These are phyloP conservation scores for Diddensiella transvaalensis DNA, from an alignment of 805 yeast genomes.

Conservation along the genomic window DNA sequence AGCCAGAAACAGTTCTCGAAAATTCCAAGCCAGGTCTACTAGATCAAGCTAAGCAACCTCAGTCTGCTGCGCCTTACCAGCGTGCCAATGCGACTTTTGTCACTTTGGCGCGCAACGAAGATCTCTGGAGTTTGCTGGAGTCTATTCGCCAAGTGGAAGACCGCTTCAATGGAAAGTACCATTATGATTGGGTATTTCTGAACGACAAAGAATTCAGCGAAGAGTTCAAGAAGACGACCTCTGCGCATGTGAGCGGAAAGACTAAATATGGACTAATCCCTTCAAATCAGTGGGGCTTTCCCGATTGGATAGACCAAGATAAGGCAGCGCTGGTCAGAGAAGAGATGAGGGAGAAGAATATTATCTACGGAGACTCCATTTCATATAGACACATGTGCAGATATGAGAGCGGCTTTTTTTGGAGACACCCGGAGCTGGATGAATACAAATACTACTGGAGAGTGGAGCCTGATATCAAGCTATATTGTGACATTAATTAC, in stretches of 20 bases:
- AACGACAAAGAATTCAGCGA: slow-evolving; percentile 75
- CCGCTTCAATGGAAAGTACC: slow-evolving; percentile 68
- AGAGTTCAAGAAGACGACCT: slow-evolving; percentile 58
- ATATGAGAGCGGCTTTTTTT: slow-evolving; percentile 80
- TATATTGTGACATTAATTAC: slow-evolving; percentile 73
- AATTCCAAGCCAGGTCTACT: background rate
- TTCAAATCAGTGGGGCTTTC: slow-evolving; percentile 80
- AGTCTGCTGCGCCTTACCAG: slow-evolving; percentile 19
- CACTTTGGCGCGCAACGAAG: slow-evolving; percentile 66
- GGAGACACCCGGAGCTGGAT: slow-evolving; percentile 60
- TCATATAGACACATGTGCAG: slow-evolving; percentile 90
- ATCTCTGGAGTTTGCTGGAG: slow-evolving; percentile 51
- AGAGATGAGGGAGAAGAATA: slow-evolving; percentile 48
- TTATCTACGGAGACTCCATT: slow-evolving; percentile 71
- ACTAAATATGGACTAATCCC: slow-evolving; percentile 73
- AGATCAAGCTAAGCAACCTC: slow-evolving; percentile 1
- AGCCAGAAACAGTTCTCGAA: slow-evolving; percentile 11
- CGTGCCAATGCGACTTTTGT: slow-evolving; percentile 43
- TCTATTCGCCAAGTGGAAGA: slow-evolving; percentile 73
- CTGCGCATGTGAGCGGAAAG: slow-evolving; percentile 57
- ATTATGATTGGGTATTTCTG: slow-evolving; percentile 90
- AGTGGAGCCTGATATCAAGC: slow-evolving; percentile 77
- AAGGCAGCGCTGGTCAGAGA: slow-evolving; percentile 63
- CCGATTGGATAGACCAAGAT: slow-evolving; percentile 70
- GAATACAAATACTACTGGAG: slow-evolving; percentile 90